Evolutionary conservation across 257 asterid genomes (phyloP).

Genomic region (Rhazya stricta): DNA sequence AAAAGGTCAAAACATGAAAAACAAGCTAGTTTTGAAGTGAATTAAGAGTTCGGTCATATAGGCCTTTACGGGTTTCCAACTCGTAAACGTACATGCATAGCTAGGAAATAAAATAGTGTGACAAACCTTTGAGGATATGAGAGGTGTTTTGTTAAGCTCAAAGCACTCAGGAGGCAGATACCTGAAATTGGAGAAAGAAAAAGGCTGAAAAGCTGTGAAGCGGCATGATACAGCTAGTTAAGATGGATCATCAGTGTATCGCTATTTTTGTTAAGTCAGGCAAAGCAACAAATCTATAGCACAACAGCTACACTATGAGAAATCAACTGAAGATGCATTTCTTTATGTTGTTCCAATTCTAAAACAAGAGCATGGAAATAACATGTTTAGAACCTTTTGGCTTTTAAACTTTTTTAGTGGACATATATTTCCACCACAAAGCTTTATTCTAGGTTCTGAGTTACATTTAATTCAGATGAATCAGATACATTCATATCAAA

Average conservation of each 20-base stretch:
- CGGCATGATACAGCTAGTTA: too few relatives aligned
- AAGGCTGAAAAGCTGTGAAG: not conserved
- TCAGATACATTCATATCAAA: not conserved
- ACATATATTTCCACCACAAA: not conserved
- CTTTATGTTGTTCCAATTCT: not conserved
- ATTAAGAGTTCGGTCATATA: not conserved
- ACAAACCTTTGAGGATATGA: slow-evolving; percentile 91
- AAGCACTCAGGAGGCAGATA: slow-evolving; percentile 99
- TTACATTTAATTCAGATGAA: not conserved
- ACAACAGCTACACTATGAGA: not conserved
- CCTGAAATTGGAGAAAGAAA: slow-evolving; percentile 43
- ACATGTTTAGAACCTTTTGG: not conserved
- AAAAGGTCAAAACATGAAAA: not conserved
- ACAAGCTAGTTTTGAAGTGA: not conserved
- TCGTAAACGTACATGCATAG: not conserved
- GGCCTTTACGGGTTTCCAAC: not conserved
- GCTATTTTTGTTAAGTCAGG: too few relatives aligned
- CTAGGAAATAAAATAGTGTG: slow-evolving; percentile 5
- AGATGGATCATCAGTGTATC: too few relatives aligned
- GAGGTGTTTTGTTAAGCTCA: slow-evolving; percentile 92
- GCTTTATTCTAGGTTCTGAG: not conserved
- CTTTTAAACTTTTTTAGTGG: not conserved
- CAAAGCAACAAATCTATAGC: not conserved
- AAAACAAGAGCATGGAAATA: not conserved
- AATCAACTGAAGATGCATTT: not conserved